phyloP scores from a whole-genome alignment of 1,284 basidiomycete genomes.

The Phylloporus sp. region DNA sequence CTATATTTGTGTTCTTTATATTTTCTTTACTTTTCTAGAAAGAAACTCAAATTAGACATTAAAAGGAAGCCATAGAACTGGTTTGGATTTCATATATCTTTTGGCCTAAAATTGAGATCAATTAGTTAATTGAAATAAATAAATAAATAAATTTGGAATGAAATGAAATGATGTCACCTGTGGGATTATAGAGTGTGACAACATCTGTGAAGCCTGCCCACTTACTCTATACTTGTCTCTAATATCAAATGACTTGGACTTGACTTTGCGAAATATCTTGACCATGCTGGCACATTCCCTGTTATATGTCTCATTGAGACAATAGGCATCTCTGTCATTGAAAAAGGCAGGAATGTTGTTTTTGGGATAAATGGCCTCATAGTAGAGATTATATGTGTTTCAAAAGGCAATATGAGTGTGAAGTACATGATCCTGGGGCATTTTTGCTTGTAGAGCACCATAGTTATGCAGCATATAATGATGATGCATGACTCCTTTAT shows the following conservation, averaged over 20 bases:
- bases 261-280: neutral
- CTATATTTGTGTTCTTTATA: too few relatives aligned
- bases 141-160: too few relatives aligned
- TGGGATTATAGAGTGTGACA: neutral
- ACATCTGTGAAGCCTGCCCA: neutral
- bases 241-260: conserved; percentile 9
- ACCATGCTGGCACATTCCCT: neutral
- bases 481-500: conserved; percentile 6
- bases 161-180: neutral
- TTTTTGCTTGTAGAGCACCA: conserved; percentile 16
- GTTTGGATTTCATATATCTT: neutral
- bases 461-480: conserved; percentile 10
- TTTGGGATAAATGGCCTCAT: conserved; percentile 9
- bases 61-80: too few relatives aligned
- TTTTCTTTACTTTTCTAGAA: too few relatives aligned
- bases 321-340: conserved; percentile 22
- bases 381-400: conserved; percentile 18
- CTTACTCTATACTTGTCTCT: conserved; percentile 14
- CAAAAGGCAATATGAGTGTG: conserved; percentile 14
- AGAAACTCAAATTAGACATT: neutral
- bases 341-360: conserved; percentile 9
- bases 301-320: neutral
- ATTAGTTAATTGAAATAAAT: too few relatives aligned
- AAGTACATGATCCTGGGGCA: neutral
- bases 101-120: too few relatives aligned